A percentile compares a stretch with the other conserved stretches of the same genome.
Evolutionary conservation across 345 rosid species (phyloP).

Genomic region (Eucalyptus cladocalyx): DNA sequence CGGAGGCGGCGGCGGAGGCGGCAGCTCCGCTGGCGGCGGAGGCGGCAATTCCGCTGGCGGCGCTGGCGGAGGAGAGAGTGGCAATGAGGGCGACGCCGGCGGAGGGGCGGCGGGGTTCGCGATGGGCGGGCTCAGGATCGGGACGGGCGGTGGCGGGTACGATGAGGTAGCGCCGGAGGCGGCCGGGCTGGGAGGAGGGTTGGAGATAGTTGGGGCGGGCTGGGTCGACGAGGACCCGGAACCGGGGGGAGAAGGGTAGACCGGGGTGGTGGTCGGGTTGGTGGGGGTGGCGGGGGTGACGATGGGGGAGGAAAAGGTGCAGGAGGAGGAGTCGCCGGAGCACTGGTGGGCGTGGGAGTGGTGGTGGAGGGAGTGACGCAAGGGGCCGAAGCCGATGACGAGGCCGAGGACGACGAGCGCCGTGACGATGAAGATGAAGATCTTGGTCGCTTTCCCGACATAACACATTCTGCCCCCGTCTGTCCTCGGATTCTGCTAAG

Average conservation of each 20-base stretch:
- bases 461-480: slow-evolving; percentile 36
- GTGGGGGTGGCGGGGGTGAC: slow-evolving; percentile 33
- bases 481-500: background rate
- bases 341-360: slow-evolving; percentile 27
- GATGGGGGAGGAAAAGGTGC: slow-evolving; percentile 22
- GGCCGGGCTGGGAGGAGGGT: slow-evolving; percentile 15
- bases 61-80: slow-evolving; percentile 12
- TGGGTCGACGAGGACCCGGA: slow-evolving; percentile 3
- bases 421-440: slow-evolving; percentile 87
- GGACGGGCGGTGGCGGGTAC: background rate
- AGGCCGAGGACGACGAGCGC: slow-evolving; percentile 57
- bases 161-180: background rate
- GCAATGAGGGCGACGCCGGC: background rate
- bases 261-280: background rate
- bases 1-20: background rate
- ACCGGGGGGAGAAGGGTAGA: slow-evolving; percentile 7
- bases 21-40: background rate
- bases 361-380: slow-evolving; percentile 30
- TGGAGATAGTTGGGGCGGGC: background rate
- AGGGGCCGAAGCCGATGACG: slow-evolving; percentile 50
- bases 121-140: slow-evolving; percentile 7
- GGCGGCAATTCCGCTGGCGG: slow-evolving; percentile 3
- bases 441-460: slow-evolving; percentile 98
- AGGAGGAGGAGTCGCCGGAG: slow-evolving; percentile 44
- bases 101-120: slow-evolving; percentile 8